Percentiles rank a stretch among this genome's conserved stretches.
Conservation (phyloP, 2,329 filamentous ascomycete genomes). For the Aspergillus unguis region DNA sequence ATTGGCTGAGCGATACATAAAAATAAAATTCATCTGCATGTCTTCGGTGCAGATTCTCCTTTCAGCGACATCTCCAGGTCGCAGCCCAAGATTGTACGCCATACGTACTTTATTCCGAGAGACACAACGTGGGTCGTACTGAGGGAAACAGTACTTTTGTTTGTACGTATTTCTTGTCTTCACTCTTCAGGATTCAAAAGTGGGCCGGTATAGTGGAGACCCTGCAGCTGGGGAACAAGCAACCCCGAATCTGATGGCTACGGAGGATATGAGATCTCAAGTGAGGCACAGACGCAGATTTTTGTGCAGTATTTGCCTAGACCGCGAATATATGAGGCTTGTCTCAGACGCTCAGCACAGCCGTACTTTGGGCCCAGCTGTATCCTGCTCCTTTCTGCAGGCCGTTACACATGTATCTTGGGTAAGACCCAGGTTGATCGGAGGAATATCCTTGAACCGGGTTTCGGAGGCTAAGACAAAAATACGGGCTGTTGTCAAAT, state of each 20-base stretch:
- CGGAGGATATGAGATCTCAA: conserved; percentile 3
- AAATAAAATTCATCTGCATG: too few species aligned
- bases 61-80: background rate
- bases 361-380: background rate
- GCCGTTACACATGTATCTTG: conserved; percentile 3
- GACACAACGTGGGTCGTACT: background rate
- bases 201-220: conserved; percentile 3
- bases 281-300: too few species aligned
- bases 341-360: background rate
- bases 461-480: background rate
- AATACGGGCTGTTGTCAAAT: background rate
- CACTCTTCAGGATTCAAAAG: background rate
- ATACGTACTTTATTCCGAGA: background rate
- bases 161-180: background rate
- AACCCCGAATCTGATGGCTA: background rate
- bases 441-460: conserved; percentile 1
- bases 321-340: background rate
- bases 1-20: too few species aligned
- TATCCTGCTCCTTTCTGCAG: background rate
- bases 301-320: background rate
- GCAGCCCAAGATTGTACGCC: background rate
- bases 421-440: background rate
- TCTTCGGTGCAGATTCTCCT: background rate
- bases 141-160: conserved; percentile 1
- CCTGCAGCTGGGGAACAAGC: background rate